Conservation (phyloP, 1,284 basidiomycete species). For the Austroboletus novae-zelandiae region DNA sequence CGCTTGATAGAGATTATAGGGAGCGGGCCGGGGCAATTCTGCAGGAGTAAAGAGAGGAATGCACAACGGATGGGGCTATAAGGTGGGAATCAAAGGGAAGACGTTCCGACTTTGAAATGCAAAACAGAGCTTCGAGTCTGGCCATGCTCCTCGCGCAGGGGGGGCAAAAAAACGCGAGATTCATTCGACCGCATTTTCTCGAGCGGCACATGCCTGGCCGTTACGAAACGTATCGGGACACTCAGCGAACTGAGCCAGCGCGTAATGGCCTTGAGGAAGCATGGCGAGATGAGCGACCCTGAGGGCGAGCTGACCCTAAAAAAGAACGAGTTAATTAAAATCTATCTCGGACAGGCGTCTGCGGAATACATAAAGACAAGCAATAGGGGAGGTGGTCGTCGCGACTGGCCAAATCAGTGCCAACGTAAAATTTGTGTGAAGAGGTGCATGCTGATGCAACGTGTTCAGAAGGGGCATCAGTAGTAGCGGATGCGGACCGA, state of each 20-base stretch:
- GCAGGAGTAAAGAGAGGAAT: constrained; percentile 16
- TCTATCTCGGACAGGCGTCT: constrained; percentile 33
- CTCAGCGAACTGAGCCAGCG: constrained; percentile 38
- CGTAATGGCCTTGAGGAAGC: constrained; percentile 36
- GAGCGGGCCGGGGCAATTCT: constrained; percentile 25
- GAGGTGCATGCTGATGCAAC: constrained; percentile 36
- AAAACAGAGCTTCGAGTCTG: constrained; percentile 34
- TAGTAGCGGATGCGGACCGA: too few species aligned
- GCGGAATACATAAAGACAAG: constrained; percentile 37
- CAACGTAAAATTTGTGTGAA: constrained; percentile 33
- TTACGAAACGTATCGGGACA: constrained; percentile 34
- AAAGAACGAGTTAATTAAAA: constrained; percentile 31
- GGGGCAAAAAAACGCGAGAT: constrained; percentile 34
- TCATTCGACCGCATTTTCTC: constrained; percentile 35
- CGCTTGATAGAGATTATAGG: constrained; percentile 22
- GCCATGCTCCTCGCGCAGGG: constrained; percentile 37
- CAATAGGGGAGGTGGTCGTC: constrained; percentile 28
- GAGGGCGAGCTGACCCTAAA: constrained; percentile 21
- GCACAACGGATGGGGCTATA: constrained; percentile 27
- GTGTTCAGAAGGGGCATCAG: constrained; percentile 31
- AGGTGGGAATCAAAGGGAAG: constrained; percentile 27
- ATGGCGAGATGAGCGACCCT: constrained; percentile 32
- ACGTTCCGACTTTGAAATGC: constrained; percentile 36
- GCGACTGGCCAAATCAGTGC: constrained; percentile 20
- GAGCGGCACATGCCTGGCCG: constrained; percentile 28